Evolutionary conservation across 1,284 basidiomycete genomes (phyloP).

Genomic region (Waitea zeae): DNA sequence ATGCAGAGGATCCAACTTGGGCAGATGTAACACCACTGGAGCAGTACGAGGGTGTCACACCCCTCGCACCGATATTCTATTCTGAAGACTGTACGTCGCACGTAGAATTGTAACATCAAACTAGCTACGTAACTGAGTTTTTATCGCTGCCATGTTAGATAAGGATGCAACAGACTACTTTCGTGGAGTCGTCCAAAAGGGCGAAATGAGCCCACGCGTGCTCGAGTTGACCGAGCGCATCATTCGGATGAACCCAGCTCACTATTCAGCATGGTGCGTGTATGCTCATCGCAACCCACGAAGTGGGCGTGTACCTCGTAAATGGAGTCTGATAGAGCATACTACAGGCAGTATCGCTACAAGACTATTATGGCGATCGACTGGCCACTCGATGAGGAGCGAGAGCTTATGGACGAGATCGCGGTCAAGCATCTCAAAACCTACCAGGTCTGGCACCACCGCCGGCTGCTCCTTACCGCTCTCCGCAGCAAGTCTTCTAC

Average conservation of each 20-base stretch:
- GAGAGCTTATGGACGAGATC: conserved; percentile 71
- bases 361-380: conserved; percentile 58
- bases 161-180: conserved; percentile 88
- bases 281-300: no score
- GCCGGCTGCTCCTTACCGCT: conserved; percentile 58
- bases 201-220: conserved; percentile 66
- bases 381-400: conserved; percentile 54
- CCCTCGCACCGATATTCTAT: conserved; percentile 83
- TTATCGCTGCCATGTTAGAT: conserved; percentile 36
- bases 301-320: not conserved
- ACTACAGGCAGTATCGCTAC: conserved; percentile 78
- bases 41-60: conserved; percentile 66
- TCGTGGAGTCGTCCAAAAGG: conserved; percentile 58
- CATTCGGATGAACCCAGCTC: conserved; percentile 79
- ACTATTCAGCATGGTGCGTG: conserved; percentile 83
- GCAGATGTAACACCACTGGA: conserved; percentile 59
- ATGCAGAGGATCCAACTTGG: conserved; percentile 58
- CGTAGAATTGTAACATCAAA: not conserved
- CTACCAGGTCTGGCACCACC: conserved; percentile 97
- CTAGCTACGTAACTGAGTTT: not conserved
- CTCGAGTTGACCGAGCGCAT: conserved; percentile 75
- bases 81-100: conserved; percentile 59
- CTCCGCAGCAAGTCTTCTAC: conserved; percentile 13
- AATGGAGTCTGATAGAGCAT: not conserved
- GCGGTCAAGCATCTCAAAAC: conserved; percentile 75